Percentiles rank a stretch among this genome's conserved stretches.
Conservation (phyloP, 305 asterid species). For the Fraxinus velutina region DNA sequence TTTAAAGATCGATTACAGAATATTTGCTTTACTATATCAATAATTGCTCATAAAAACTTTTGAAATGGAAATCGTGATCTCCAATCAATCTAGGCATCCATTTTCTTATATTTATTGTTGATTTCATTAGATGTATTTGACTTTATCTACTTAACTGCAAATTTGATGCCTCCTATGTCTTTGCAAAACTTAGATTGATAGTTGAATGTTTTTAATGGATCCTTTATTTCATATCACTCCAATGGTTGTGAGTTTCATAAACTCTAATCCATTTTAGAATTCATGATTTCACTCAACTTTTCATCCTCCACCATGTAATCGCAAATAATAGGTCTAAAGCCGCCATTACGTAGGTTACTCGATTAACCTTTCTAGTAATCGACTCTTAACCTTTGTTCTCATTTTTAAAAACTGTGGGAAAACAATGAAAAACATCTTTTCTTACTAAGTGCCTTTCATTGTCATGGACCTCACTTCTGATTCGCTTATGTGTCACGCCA, state of each 20-base stretch:
- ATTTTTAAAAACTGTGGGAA: neutral
- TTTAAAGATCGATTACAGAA: neutral
- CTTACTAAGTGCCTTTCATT: neutral
- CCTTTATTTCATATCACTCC: neutral
- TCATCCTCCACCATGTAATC: neutral
- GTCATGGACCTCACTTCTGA: neutral
- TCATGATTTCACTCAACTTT: neutral
- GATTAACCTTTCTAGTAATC: neutral
- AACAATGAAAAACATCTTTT: neutral
- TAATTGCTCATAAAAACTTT: neutral
- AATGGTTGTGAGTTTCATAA: neutral
- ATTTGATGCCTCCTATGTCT: neutral
- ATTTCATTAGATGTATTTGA: neutral
- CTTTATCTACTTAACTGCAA: neutral
- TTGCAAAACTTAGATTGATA: neutral
- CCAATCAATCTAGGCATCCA: neutral
- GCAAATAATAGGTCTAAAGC: neutral
- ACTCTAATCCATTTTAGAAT: neutral
- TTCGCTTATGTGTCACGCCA: neutral
- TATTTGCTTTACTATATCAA: neutral
- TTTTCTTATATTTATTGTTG: neutral
- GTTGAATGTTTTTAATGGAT: neutral
- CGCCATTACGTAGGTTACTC: neutral
- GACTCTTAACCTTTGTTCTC: neutral
- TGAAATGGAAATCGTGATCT: neutral